Conservation (phyloP, 768 basidiomycete genomes). For the Naganishia vishniacii region DNA sequence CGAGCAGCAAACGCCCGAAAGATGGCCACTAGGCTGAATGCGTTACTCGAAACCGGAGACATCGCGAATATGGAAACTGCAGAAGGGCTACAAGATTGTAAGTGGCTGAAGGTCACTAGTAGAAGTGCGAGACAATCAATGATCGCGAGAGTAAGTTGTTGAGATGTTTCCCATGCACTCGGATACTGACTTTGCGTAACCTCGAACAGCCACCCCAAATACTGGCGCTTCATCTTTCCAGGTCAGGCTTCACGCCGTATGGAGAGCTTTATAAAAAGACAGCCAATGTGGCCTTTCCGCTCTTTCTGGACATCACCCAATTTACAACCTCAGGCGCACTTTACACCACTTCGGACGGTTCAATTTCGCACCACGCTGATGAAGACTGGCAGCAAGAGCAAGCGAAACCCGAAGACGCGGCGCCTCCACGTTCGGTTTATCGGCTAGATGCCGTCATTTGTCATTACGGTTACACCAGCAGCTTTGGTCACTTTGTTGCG, state of each 20-base stretch:
- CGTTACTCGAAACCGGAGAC: constrained; percentile 64
- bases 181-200: too few relatives aligned
- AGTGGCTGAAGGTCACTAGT: constrained; percentile 70
- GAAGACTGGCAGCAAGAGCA: constrained; percentile 49
- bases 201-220: constrained; percentile 83
- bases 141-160: constrained; percentile 68
- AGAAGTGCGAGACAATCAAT: constrained; percentile 81
- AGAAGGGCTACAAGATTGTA: constrained; percentile 61
- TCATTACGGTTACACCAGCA: constrained; percentile 79
- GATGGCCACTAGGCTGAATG: constrained; percentile 59
- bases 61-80: constrained; percentile 66
- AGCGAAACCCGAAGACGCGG: background rate
- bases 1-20: constrained; percentile 66
- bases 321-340: constrained; percentile 78
- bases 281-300: constrained; percentile 72
- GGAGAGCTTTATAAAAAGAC: constrained; percentile 73
- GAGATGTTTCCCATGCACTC: background rate
- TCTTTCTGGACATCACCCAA: constrained; percentile 80
- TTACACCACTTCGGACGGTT: constrained; percentile 62
- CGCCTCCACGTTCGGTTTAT: constrained; percentile 60
- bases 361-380: constrained; percentile 65
- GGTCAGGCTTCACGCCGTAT: constrained; percentile 75
- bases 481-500: constrained; percentile 90
- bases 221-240: constrained; percentile 82
- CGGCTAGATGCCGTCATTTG: constrained; percentile 79